These are phyloP conservation scores for Candida oleophila DNA, from an alignment of 805 yeast species.

Conservation along the genomic window DNA sequence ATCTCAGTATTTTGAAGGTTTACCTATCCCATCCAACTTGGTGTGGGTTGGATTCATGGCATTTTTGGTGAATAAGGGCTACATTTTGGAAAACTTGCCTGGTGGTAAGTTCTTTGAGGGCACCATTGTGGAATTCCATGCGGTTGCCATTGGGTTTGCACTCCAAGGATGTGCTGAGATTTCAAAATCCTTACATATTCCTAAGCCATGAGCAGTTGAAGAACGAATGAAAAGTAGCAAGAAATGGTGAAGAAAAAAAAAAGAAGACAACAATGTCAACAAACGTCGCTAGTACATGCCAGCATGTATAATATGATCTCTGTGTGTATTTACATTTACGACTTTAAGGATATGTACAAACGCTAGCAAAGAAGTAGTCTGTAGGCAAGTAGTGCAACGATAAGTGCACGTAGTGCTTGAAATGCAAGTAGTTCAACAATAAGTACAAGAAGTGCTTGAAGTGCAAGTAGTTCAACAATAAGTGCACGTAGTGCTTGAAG, in stretches of 20 bases:
- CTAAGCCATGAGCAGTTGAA: constrained; percentile 58
- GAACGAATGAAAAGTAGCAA: not conserved
- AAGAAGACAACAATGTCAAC: not conserved
- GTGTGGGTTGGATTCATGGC: constrained; percentile 74
- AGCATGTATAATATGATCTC: not conserved
- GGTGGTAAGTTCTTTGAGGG: constrained; percentile 60
- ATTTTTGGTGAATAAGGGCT: constrained; percentile 52
- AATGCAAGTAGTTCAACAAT: too few species aligned
- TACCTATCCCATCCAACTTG: constrained; percentile 91
- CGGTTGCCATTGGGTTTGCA: constrained; percentile 59
- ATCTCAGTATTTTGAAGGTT: constrained; percentile 90
- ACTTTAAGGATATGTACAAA: too few species aligned
- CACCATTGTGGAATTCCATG: constrained; percentile 71
- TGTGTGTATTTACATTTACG: too few species aligned
- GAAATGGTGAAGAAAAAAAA: not conserved
- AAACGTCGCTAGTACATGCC: too few species aligned
- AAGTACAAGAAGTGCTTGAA: too few species aligned
- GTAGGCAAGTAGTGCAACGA: too few species aligned
- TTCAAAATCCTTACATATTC: constrained; percentile 85
- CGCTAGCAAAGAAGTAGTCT: too few species aligned
- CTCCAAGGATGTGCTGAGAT: constrained; percentile 89
- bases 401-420: too few species aligned
- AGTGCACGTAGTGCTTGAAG: too few species aligned
- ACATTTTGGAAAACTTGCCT: constrained; percentile 56
- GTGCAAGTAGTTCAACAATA: too few species aligned